These are phyloP conservation scores for Myxozyma geophila DNA, from an alignment of 805 yeast species.

Conservation along the genomic window DNA sequence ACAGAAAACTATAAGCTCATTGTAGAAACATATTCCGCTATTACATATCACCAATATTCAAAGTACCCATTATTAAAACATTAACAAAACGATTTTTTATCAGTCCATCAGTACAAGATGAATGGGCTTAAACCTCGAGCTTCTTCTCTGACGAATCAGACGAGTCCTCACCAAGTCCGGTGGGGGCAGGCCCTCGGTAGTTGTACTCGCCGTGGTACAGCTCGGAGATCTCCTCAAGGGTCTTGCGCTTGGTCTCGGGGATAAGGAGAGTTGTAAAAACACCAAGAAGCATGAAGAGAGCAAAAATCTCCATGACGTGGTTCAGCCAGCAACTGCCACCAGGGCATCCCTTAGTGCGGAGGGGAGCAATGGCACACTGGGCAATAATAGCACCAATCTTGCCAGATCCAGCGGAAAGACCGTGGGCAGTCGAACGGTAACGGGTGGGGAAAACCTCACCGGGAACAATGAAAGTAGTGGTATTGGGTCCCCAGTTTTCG, in stretches of 20 bases:
- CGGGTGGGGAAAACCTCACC: conserved; percentile 94
- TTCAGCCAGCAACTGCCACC: conserved; percentile 77
- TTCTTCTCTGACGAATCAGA: conserved; percentile 24
- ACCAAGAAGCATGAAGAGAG: conserved; percentile 88
- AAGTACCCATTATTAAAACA: not conserved
- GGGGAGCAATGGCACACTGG: conserved; percentile 56
- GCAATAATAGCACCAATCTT: conserved; percentile 93
- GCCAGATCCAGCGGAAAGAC: conserved; percentile 91
- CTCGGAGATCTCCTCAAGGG: conserved; percentile 82
- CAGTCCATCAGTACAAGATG: not conserved
- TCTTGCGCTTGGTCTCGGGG: conserved; percentile 91
- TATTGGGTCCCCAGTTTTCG: conserved; percentile 92
- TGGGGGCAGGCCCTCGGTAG: conserved; percentile 8
- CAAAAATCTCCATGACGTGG: conserved; percentile 92
- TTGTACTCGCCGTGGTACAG: conserved; percentile 72
- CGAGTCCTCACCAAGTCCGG: conserved; percentile 3
- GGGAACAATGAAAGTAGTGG: conserved; percentile 87
- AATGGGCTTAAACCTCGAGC: conserved; percentile 5
- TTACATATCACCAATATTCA: not conserved
- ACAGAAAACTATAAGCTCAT: not conserved
- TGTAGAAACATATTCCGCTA: not conserved
- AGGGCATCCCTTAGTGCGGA: conserved; percentile 78
- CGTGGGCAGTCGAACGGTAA: conserved; percentile 94
- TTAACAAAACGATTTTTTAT: not conserved
- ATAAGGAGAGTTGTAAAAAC: conserved; percentile 63